Evolutionary conservation across 1,139 yeast species (phyloP), one percentile per base, ranked within the genome.

Genomic region (Taiozyma sp.): DNA sequence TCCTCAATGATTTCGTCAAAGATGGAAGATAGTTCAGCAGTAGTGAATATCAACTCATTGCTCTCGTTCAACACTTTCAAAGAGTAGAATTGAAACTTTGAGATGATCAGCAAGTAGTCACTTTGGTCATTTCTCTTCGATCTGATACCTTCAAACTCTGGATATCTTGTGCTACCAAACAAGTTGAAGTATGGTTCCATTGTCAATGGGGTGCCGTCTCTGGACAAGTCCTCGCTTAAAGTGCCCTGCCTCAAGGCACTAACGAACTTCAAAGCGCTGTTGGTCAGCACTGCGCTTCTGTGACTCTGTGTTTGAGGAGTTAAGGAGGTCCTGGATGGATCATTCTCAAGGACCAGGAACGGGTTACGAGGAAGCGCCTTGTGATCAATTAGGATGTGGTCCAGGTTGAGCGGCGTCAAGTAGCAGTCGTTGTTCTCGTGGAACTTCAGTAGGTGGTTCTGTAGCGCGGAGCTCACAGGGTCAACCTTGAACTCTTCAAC

Each of bases 281-380:
- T 78, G 44, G 85, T 75, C 59, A 86, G 70, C 42, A 79, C 83
- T 3, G 91, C 83, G 5, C 91, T 83, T 46, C 92, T 67, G 55
- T 81, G 84, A 4, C 81, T 72, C 68, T 86, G 93, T 53, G 78
- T 73, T 7, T 89, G 87, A 10, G 70, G 69, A 24, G 28, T 40
- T 4, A 59, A 49, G 10, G 70, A 65, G 50, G 67, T 71, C 34
- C 84, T 82, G 57, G 81, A 75, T 0, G 92, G 91, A 59, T 86
- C 95, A 62, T 85, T 87, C 57, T 85, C 90, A 32, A 86, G 67
- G 9, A 86, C 78, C 58, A 86, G 73, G 59, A 84, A 86, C 0
- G 95, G 95, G 61, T 86, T 86, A 54, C 92, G 71, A 5, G 95
- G 95, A 48, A 86, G 70, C 2, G 86, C 82, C 59, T 83, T 87